Evolutionary conservation across 257 asterid genomes (phyloP).

Genomic region (Mentha longifolia): DNA sequence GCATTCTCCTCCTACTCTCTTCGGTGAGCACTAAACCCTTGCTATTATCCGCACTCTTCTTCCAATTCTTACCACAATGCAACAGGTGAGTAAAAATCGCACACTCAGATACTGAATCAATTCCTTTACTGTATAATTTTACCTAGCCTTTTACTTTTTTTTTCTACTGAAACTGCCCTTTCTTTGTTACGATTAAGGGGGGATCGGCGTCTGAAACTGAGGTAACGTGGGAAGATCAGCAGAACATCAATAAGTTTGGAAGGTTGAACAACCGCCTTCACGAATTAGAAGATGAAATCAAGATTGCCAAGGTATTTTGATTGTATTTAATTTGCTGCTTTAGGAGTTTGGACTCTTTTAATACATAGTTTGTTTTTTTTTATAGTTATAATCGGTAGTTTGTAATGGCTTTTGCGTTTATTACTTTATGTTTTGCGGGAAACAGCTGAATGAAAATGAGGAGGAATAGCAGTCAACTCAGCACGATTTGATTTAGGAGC

Average conservation of each 20-base stretch:
- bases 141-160: background rate
- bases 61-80: conserved; percentile 39
- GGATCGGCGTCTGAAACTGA: conserved; percentile 77
- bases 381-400: background rate
- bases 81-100: conserved; percentile 45
- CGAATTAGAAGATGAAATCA: conserved; percentile 91
- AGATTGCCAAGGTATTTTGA: conserved; percentile 69
- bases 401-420: background rate
- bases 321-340: background rate
- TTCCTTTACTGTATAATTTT: background rate
- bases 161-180: background rate
- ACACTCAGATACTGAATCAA: conserved; percentile 3
- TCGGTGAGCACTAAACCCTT: conserved; percentile 18
- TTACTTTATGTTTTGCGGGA: background rate
- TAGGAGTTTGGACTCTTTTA: background rate
- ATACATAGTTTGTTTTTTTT: background rate
- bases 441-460: background rate
- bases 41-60: background rate
- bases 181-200: conserved; percentile 45
- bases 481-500: background rate
- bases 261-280: conserved; percentile 87
- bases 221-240: conserved; percentile 98
- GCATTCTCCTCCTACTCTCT: too few species aligned
- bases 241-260: conserved; percentile 89
- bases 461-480: background rate